phyloP scores from a whole-genome alignment of 768 basidiomycete species.

The Lactarius hatsudake region DNA sequence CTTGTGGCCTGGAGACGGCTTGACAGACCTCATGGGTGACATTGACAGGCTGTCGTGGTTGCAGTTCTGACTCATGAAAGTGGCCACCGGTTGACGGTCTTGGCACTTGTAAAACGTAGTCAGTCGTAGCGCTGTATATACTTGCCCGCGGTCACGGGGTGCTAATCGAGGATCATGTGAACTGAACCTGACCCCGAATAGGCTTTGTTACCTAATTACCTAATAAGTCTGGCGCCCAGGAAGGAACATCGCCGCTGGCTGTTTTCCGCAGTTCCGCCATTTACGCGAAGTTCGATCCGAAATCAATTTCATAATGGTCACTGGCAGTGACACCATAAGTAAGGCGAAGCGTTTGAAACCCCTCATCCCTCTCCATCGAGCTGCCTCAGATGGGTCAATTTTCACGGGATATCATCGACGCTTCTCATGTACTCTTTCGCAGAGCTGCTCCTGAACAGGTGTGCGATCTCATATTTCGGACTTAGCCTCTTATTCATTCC shows the following conservation, averaged over 20 bases:
- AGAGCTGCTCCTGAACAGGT: constrained; percentile 38
- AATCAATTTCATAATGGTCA: background rate
- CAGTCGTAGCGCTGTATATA: background rate
- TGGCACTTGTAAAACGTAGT: background rate
- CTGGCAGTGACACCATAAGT: background rate
- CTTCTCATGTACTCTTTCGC: constrained; percentile 37
- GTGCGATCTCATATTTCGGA: constrained; percentile 2
- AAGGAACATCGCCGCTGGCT: no score
- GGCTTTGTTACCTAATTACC: no score
- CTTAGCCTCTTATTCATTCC: background rate
- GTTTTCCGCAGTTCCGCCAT: background rate
- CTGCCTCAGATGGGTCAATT: constrained; percentile 48
- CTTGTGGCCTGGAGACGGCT: constrained; percentile 15
- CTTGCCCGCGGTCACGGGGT: background rate
- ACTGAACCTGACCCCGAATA: background rate
- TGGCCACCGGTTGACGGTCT: background rate
- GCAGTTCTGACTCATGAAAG: constrained; percentile 78
- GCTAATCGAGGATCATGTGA: background rate
- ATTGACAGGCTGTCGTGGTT: constrained; percentile 85
- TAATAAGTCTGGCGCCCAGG: no score
- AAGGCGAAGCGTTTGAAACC: background rate
- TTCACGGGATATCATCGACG: constrained; percentile 37
- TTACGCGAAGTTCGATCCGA: background rate
- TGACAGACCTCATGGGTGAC: constrained; percentile 14
- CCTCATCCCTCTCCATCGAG: constrained; percentile 1